Base-by-base conservation (phyloP, 2,329 filamentous ascomycete species). In the Diaporthe aspalathi region DNA sequence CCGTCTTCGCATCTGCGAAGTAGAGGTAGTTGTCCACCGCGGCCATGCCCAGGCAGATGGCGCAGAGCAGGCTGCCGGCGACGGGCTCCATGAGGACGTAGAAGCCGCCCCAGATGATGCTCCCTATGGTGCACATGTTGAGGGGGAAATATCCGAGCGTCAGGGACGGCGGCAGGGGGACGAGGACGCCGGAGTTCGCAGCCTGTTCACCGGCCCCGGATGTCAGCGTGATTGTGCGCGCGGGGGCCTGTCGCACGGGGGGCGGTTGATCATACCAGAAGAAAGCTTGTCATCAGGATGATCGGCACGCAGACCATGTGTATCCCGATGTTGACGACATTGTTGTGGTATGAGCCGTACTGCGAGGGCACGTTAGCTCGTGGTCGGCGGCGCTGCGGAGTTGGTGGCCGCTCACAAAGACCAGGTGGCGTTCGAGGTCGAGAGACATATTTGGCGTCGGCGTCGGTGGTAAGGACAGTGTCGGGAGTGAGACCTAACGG, bases 21-120 rank as follows among this genome's bases (percentile, higher is more conserved):
- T 93, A 89, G 63, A 96, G 85, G 76, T 94, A 89, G 80, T 97
- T 97, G 71, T 89, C 89, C 70, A 88, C 90, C 5, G 93, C 94
- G 12, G 94, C 92, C 68, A 89, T 90, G 24, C 84, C 92, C 53
- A 98, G 84, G 72, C 97, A 90, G 40, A 98, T 85, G 3, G 93
- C 88, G 7, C 93, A 91, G 52, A 97, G 84, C 35, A 93, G 84
- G 14, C 90, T 91, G 65, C 96, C 96, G 14, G 96, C 96, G 0
- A 98, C 94, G 1, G 96, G 96, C 79, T 99, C 96, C 78, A 99
- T 91, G 27, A 99, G 88, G 60, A 98, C 87, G 79, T 98, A 99
- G 69, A 98, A 88, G 2, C 88, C 88, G 47, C 92, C 88, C 82
- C 96, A 98, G 35, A 91, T 78, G 67, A 90, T 86, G 43, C 90